These are phyloP conservation scores for Stereocaulon alpinum DNA, from an alignment of 495 filamentous ascomycete species.

Conservation along the genomic window DNA sequence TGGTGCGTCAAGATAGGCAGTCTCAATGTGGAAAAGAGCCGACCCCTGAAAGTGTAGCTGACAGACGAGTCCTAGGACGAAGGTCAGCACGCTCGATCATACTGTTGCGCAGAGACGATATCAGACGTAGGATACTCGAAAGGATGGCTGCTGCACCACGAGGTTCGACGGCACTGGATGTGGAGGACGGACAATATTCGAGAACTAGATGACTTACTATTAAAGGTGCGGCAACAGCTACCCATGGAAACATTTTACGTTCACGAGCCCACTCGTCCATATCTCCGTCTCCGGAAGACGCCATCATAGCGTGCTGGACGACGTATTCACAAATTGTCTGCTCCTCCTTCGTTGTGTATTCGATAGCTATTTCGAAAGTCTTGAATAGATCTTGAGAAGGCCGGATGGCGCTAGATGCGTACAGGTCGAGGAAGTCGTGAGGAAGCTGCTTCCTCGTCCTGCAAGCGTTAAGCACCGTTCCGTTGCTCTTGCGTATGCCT, in stretches of 20 bases:
- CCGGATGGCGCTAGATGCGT: not conserved
- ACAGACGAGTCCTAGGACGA: not conserved
- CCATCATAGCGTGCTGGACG: constrained; percentile 26
- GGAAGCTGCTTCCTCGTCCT: constrained; percentile 3
- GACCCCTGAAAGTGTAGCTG: constrained; percentile 15
- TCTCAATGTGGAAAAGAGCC: constrained; percentile 32
- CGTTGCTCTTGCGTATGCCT: too few species aligned
- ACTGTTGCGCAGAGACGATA: too few species aligned
- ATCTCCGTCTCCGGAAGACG: constrained; percentile 12
- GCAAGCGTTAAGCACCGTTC: not conserved
- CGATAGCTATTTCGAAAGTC: constrained; percentile 16
- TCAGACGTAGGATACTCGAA: too few species aligned
- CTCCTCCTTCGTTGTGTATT: not conserved
- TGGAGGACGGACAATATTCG: too few species aligned
- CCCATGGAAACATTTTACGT: constrained; percentile 32
- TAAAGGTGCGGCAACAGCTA: constrained; percentile 32
- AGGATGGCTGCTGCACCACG: too few species aligned
- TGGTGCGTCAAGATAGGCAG: constrained; percentile 31
- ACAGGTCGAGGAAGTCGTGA: constrained; percentile 11
- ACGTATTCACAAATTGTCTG: constrained; percentile 16
- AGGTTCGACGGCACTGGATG: too few species aligned
- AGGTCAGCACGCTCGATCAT: too few species aligned
- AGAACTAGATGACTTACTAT: too few species aligned
- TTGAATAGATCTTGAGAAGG: constrained; percentile 7
- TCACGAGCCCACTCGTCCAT: constrained; percentile 28